These are phyloP conservation scores for Aureobasidium sp. DNA, from an alignment of 2,329 filamentous ascomycete species.

Conservation along the genomic window DNA sequence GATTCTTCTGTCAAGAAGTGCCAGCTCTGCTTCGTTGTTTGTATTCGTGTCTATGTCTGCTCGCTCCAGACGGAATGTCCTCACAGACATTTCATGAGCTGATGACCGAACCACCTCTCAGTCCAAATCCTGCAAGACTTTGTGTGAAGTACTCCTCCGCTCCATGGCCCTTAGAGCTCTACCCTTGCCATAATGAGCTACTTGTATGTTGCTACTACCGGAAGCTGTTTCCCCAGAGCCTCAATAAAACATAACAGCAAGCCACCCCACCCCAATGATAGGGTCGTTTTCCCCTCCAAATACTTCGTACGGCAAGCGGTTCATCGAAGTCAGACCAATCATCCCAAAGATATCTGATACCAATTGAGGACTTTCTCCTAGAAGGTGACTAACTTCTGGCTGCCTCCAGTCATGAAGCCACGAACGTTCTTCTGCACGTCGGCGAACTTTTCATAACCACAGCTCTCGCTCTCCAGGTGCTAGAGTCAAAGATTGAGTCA, in stretches of 20 bases:
- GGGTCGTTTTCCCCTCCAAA: background rate
- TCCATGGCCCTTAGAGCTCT: background rate
- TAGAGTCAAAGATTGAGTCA: no score
- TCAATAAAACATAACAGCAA: background rate
- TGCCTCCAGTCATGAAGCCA: background rate
- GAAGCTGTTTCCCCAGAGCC: background rate
- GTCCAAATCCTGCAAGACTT: background rate
- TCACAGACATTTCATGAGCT: background rate
- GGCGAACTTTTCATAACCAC: constrained; percentile 33
- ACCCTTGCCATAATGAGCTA: background rate
- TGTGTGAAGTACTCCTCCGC: background rate
- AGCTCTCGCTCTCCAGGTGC: constrained; percentile 42
- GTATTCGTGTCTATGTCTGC: background rate
- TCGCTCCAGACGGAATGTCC: background rate
- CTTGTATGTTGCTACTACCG: background rate
- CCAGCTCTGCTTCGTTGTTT: background rate
- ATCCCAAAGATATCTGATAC: no score
- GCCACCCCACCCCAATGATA: background rate
- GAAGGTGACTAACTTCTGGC: background rate
- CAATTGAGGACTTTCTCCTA: background rate
- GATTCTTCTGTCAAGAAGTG: background rate
- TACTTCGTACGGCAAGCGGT: background rate
- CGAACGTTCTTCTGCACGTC: background rate
- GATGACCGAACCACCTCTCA: background rate
- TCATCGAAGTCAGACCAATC: no score